Base-by-base conservation (phyloP, 169 alveolate genomes). In the Plasmodium adleri region DNA sequence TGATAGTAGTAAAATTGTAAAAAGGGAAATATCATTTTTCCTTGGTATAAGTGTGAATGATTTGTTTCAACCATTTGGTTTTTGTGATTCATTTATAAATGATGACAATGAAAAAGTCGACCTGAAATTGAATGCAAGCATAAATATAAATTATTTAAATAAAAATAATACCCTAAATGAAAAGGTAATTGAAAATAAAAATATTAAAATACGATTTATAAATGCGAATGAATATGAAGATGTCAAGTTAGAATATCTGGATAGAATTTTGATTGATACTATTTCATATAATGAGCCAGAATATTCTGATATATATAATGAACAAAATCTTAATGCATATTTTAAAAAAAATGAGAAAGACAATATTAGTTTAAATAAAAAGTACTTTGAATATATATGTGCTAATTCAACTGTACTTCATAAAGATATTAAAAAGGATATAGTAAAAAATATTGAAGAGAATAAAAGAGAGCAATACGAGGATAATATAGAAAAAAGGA, bases 281-380 rank as follows among this genome's bases (percentile, higher is more conserved):
- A 76, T 76, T 64, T 64, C 89, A 7, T 59, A 76, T 4, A 76
- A 76, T 66, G 89, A 76, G 20, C 89, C 89, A 5, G 71, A 76
- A 15, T 76, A 76, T 58, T 47, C 49, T 24, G 89, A 76, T 43
- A 76, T 76, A 50, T 76, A 76, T 45, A 76, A 52, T 24, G 76
- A 76, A 43, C 12, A 28, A 49, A 76, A 66, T 45, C 67, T 76
- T 7, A 52, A 68, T 76, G 64, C 89, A 10, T 76, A 76, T 66
- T 76, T 76, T 43, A 71, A n/a, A 56, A 76, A 76, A 58, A 76
- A 76, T 20, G 45, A 76, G 64, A 56, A 50, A 15, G 89, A 76
- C 56, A 15, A 47, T 15, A 12, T 68, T 7, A 12, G 13, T 68
- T 22, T 26, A 9, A 76, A 71, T 45, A 68, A 50, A 24, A 59